Evolutionary conservation across 2,329 filamentous ascomycete genomes (phyloP), one percentile per base, ranked within the genome.

Genomic region (Colletotrichum australisinense): DNA sequence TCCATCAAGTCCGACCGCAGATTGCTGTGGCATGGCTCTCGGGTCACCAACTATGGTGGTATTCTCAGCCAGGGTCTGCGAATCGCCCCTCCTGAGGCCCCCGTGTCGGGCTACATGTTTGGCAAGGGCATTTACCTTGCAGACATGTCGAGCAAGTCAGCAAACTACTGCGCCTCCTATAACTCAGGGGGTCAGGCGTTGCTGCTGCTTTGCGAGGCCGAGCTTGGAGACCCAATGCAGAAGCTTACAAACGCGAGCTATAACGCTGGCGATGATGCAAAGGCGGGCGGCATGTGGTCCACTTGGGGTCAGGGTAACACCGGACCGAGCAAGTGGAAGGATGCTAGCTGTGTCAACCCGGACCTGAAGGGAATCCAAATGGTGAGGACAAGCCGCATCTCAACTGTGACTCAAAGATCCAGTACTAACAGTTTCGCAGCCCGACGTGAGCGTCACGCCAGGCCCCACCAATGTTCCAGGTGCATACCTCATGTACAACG

Each of bases 81-180:
- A n/a, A 97, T 97, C 76, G 95, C 95, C 7, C 95, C 95, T 0
- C 93, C 93, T 0, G 93, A 97, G 81, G 95, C 95, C 0, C 95
- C 94, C 0, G 91, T 91, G 0, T 89, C 87, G 5, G 94, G 94
- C 1, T 95, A 96, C 84, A 96, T 96, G 93, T 97, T 97, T 76
- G 95, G 93, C 70, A 97, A 97, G 82, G 95, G 95, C 57, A 93
- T 97, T 59, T 97, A 97, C 79, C 88, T 97, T 2, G 94, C 94
- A 2, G 94, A 97, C 78, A 95, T 95, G 88, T 93, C 91, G 0
- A 93, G 90, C 80, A 97, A 97, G 83, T 95, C 93, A 2, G 94
- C 94, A 19, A 90, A 90, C 77, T 97, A 97, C 84, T 97, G 94
- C 80, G 88, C 82, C 65, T 80, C 90, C 0, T 80, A 83, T 75